phyloP scores from a whole-genome alignment of 2,329 filamentous ascomycete genomes.

The Aureobasidium sp. region DNA sequence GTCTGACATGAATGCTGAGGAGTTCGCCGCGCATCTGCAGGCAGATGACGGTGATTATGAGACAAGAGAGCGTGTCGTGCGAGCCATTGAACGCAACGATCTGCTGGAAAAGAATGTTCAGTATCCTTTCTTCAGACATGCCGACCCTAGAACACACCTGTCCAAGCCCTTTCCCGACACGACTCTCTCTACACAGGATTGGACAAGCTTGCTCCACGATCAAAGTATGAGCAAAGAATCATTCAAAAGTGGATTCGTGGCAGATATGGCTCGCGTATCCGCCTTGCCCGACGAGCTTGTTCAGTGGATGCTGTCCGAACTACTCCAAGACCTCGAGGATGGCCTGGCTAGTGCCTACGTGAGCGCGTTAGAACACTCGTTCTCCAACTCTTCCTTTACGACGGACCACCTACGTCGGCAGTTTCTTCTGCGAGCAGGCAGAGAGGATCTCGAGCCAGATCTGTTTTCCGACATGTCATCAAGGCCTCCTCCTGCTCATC shows the following conservation, averaged over 20 bases:
- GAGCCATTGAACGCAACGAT: slow-evolving; percentile 54
- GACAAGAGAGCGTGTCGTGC: slow-evolving; percentile 41
- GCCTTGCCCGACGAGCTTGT: slow-evolving; percentile 32
- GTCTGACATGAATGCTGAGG: slow-evolving; percentile 15
- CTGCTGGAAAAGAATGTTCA: slow-evolving; percentile 44
- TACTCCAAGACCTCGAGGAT: slow-evolving; percentile 25
- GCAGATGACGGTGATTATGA: slow-evolving; percentile 27
- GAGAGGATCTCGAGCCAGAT: slow-evolving; percentile 7
- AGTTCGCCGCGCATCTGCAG: slow-evolving; percentile 34
- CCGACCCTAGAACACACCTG: slow-evolving; percentile 12
- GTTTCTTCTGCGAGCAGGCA: background rate
- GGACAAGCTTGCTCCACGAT: slow-evolving; percentile 28
- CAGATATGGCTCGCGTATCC: slow-evolving; percentile 30
- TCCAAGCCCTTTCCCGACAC: slow-evolving; percentile 23
- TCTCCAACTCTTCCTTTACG: background rate
- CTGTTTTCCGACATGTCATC: background rate
- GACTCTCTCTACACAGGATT: slow-evolving; percentile 26
- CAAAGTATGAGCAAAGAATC: slow-evolving; percentile 31
- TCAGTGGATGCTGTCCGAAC: slow-evolving; percentile 36
- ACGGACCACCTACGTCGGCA: slow-evolving; percentile 11
- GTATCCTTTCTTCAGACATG: slow-evolving; percentile 50
- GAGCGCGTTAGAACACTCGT: slow-evolving; percentile 18
- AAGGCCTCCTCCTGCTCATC: slow-evolving; percentile 13
- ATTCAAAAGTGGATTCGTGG: slow-evolving; percentile 35
- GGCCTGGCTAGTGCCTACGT: slow-evolving; percentile 31